Evolutionary conservation across 495 filamentous ascomycete genomes (phyloP).

Genomic region (Lentithecium fluviatile): DNA sequence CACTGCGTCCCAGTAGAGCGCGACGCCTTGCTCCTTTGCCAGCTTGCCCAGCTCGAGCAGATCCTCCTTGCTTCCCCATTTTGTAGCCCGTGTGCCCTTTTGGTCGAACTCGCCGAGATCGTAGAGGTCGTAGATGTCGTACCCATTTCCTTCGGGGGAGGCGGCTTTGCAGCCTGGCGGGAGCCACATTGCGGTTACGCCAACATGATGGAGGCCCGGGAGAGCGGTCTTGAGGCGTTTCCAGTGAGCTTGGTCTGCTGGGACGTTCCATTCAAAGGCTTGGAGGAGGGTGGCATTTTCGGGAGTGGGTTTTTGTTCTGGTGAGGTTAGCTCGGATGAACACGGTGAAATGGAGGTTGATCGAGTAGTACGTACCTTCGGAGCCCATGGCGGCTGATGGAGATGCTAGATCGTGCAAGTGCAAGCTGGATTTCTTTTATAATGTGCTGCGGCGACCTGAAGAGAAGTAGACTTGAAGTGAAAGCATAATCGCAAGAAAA

Average conservation of each 20-base stretch:
- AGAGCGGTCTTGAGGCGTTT: constrained; percentile 56
- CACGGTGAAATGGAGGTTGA: background rate
- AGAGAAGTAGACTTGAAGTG: no score
- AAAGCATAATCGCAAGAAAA: no score
- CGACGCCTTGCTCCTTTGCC: constrained; percentile 55
- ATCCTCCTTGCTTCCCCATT: constrained; percentile 70
- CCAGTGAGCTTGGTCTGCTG: constrained; percentile 64
- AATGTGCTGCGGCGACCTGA: no score
- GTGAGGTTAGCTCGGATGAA: constrained; percentile 1
- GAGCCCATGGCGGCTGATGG: constrained; percentile 18
- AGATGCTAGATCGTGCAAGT: background rate
- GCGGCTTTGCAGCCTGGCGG: constrained; percentile 73
- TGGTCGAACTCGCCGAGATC: constrained; percentile 77
- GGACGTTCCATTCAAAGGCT: constrained; percentile 74
- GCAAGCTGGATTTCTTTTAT: no score
- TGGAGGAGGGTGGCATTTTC: constrained; percentile 67
- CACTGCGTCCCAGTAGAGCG: constrained; percentile 72
- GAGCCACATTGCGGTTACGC: constrained; percentile 68
- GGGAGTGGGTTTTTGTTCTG: constrained; percentile 24
- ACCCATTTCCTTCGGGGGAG: constrained; percentile 64
- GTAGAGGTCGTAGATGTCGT: constrained; percentile 75
- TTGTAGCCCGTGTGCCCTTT: constrained; percentile 62
- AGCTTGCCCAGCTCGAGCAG: constrained; percentile 53
- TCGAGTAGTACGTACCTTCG: constrained; percentile 6
- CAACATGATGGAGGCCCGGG: constrained; percentile 57